Percentiles rank a stretch among this genome's conserved stretches.
Conservation (phyloP, 768 basidiomycete species). For the Russula sp. region DNA sequence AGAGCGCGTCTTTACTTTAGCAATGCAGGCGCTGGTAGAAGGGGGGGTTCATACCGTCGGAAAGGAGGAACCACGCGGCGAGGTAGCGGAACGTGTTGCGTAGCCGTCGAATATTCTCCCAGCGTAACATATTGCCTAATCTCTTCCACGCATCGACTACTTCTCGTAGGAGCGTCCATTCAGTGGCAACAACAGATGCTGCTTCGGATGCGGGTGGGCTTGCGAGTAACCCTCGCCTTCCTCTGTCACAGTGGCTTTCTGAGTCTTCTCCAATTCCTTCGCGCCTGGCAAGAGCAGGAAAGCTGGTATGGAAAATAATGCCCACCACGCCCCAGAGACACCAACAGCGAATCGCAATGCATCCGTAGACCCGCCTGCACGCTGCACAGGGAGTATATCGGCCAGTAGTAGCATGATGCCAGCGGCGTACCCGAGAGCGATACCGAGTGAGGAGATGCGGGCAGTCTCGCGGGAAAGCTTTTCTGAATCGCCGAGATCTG, state of each 20-base stretch:
- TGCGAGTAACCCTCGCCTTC: slow-evolving; percentile 27
- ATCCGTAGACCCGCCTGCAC: slow-evolving; percentile 70
- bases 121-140: slow-evolving; percentile 70
- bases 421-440: slow-evolving; percentile 81
- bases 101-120: slow-evolving; percentile 68
- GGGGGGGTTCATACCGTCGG: slow-evolving; percentile 62
- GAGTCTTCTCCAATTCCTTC: slow-evolving; percentile 28
- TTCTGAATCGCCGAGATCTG: slow-evolving; percentile 44
- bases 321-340: slow-evolving; percentile 87
- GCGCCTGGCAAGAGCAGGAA: slow-evolving; percentile 65
- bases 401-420: slow-evolving; percentile 76
- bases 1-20: slow-evolving; percentile 21
- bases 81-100: slow-evolving; percentile 87
- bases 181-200: background rate
- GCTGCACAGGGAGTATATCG: slow-evolving; percentile 73
- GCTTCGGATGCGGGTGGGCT: slow-evolving; percentile 1
- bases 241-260: slow-evolving; percentile 15
- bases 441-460: slow-evolving; percentile 79
- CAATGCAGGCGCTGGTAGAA: background rate
- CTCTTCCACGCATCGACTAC: slow-evolving; percentile 70
- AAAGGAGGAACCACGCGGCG: slow-evolving; percentile 91
- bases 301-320: slow-evolving; percentile 73
- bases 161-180: slow-evolving; percentile 51
- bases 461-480: slow-evolving; percentile 72
- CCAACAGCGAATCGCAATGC: slow-evolving; percentile 81